Evolutionary conservation across 2,329 filamentous ascomycete species (phyloP).

Genomic region (Chrysoporthe austroafricana): DNA sequence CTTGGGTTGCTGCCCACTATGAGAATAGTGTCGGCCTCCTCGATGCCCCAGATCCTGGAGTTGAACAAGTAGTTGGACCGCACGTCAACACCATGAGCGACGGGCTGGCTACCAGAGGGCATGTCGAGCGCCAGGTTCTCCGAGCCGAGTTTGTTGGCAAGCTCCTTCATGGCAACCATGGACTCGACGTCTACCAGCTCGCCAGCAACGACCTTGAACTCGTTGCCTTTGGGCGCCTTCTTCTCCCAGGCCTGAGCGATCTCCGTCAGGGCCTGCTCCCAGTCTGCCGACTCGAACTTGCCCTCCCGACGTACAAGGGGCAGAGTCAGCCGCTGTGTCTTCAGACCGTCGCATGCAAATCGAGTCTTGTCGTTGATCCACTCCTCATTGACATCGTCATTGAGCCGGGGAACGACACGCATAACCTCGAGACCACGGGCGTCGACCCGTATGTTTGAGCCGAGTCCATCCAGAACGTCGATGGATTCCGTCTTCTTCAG

Average conservation of each 20-base stretch:
- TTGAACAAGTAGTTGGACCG: slow-evolving; percentile 97
- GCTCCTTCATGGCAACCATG: slow-evolving; percentile 93
- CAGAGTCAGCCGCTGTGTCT: slow-evolving; percentile 93
- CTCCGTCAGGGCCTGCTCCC: slow-evolving; percentile 93
- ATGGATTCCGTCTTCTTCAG: slow-evolving; percentile 94
- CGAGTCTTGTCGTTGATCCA: slow-evolving; percentile 99
- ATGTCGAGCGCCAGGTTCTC: slow-evolving; percentile 95
- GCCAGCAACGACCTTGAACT: slow-evolving; percentile 94
- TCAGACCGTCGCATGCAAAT: slow-evolving; percentile 94
- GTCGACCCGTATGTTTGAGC: slow-evolving; percentile 94
- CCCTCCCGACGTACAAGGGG: slow-evolving; percentile 86
- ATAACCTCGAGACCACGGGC: slow-evolving; percentile 94
- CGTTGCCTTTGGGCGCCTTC: slow-evolving; percentile 82
- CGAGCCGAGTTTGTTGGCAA: slow-evolving; percentile 94
- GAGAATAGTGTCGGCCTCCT: slow-evolving; percentile 90
- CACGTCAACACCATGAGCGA: slow-evolving; percentile 91
- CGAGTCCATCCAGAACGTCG: slow-evolving; percentile 89
- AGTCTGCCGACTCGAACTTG: slow-evolving; percentile 89
- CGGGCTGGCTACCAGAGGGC: slow-evolving; percentile 77
- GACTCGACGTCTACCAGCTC: slow-evolving; percentile 91
- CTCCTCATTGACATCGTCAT: slow-evolving; percentile 98
- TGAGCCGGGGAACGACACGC: slow-evolving; percentile 88
- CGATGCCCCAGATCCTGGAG: slow-evolving; percentile 89
- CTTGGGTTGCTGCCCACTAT: slow-evolving; percentile 94
- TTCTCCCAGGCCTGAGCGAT: slow-evolving; percentile 80